Evolutionary conservation across 2,329 filamentous ascomycete genomes (phyloP), one percentile per base, ranked within the genome.

Genomic region (Mycogone perniciosa): DNA sequence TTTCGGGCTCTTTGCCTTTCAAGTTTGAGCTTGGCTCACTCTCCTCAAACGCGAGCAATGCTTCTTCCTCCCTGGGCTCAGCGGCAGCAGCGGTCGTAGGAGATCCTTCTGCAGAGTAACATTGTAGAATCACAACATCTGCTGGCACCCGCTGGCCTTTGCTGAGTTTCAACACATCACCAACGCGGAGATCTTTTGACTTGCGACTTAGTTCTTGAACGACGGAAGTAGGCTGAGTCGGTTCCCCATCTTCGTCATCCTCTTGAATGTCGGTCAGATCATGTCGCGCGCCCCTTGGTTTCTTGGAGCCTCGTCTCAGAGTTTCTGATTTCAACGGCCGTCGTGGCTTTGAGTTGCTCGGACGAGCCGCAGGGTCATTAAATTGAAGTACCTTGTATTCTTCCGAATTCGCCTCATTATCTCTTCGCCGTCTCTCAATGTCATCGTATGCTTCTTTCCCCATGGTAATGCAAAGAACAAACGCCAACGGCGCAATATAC

Each of bases 391-490:
- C 83, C 0, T 80, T 86, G 62, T 95, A 97, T 50, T 83, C 82
- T 66, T 99, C 93, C 2, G 92, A 86, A 65, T 99, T 99, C 3
- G 93, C 92, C 67, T 99, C 93, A 11, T 86, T 87, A 67, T 99
- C 93, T 63, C 95, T 81, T 57, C 87, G 80, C 54, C 95, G 80
- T 58, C 93, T 76, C 48, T 84, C 86, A 60, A 99, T 88, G 67
- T 99, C 95, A 65, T 99, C 93, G 61, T 88, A 84, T 0, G 93
- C 95, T 69, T 99, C 95, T 67, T 99, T 99, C 13, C 90, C 91
- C 62, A 99, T 79, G 0, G 93, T 96, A 57, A 99, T 93, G 39
- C 84, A 76, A 39, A 99, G 79, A 54, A 99, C 95, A 69, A 96
- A 96, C 1, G 85, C 89, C 56, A 99, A 71, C 1, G 93, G 93